These are phyloP conservation scores for Erodium texanum DNA, from an alignment of 441 rosid species.

Conservation along the genomic window DNA sequence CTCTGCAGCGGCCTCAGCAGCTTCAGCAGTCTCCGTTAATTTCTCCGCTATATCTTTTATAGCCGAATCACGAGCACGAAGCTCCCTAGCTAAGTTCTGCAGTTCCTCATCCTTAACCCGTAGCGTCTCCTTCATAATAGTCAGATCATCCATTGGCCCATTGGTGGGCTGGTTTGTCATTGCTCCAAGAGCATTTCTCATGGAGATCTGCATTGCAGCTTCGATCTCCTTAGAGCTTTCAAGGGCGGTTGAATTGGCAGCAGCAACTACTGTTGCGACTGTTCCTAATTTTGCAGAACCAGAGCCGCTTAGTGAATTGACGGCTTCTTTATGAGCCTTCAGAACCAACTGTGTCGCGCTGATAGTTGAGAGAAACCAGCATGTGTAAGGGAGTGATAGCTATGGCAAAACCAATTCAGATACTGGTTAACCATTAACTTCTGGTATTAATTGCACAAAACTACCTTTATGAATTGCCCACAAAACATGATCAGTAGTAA, in stretches of 20 bases:
- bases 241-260: constrained; percentile 89
- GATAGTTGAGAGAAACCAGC: constrained; percentile 15
- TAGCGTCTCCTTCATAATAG: constrained; percentile 96
- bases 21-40: constrained; percentile 97
- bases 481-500: too few relatives aligned
- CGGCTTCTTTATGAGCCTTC: constrained; percentile 95
- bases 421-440: too few relatives aligned
- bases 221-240: constrained; percentile 92
- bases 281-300: constrained; percentile 86
- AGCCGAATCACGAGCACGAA: constrained; percentile 85
- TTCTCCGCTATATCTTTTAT: constrained; percentile 88
- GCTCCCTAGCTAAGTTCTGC: constrained; percentile 71
- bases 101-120: constrained; percentile 94
- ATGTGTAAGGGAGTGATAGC: neutral
- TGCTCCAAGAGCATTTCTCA: constrained; percentile 77
- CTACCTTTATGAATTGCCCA: too few relatives aligned
- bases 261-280: constrained; percentile 89
- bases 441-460: too few relatives aligned
- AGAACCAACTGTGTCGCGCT: constrained; percentile 90
- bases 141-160: constrained; percentile 86
- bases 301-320: constrained; percentile 79
- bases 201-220: constrained; percentile 89
- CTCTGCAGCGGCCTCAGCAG: constrained; percentile 91
- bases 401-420: neutral
- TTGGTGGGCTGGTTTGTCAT: constrained; percentile 47